These are phyloP conservation scores for Flaveria linearis DNA, from an alignment of 129 eudicot species.

Conservation along the genomic window DNA sequence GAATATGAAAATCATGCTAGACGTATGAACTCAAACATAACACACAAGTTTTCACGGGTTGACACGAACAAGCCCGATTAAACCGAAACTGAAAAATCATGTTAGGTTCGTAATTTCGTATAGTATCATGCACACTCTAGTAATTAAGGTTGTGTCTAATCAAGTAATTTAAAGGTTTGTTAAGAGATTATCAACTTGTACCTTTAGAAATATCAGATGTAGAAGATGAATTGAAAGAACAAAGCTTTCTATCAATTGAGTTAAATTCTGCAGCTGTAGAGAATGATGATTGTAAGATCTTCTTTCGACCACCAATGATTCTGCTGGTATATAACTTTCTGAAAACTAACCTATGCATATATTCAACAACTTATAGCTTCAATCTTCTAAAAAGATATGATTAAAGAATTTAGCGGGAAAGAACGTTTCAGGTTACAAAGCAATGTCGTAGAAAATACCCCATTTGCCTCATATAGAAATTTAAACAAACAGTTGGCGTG, in stretches of 20 bases:
- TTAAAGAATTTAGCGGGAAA: too few relatives aligned
- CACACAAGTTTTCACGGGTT: too few relatives aligned
- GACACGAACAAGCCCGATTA: too few relatives aligned
- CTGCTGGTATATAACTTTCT: not conserved
- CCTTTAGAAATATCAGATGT: slow-evolving; percentile 17
- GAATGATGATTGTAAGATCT: slow-evolving; percentile 10
- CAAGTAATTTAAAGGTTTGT: too few relatives aligned
- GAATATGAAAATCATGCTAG: not conserved
- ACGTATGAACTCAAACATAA: not conserved
- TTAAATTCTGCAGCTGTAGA: not conserved
- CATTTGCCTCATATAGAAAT: too few relatives aligned
- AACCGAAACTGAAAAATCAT: too few relatives aligned
- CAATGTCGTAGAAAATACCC: too few relatives aligned
- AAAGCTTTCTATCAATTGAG: not conserved
- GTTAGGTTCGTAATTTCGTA: too few relatives aligned
- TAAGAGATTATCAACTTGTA: not conserved
- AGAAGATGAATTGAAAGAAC: not conserved
- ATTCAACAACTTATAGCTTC: not conserved
- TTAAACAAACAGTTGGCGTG: not conserved
- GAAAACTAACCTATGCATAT: slow-evolving; percentile 11
- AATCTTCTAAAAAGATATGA: too few relatives aligned
- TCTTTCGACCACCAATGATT: not conserved
- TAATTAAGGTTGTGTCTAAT: too few relatives aligned
- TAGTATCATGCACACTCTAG: too few relatives aligned
- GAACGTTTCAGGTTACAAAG: too few relatives aligned